phyloP scores from a whole-genome alignment of 441 rosid species.

The Bruguiera hainesii region DNA sequence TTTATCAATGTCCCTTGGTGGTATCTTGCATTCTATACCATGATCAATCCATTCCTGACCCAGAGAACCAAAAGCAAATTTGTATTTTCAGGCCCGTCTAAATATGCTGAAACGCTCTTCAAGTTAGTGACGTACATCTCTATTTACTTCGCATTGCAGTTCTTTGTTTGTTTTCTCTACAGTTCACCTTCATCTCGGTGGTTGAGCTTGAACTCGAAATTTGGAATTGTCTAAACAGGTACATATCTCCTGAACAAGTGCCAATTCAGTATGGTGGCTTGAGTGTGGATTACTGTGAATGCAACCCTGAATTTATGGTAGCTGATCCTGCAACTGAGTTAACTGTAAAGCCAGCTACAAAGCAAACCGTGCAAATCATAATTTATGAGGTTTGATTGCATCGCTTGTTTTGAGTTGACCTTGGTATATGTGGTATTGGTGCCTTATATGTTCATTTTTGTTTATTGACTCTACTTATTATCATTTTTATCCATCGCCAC shows the following conservation, averaged over 20 bases:
- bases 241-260: slow-evolving; percentile 73
- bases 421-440: not conserved
- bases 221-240: slow-evolving; percentile 35
- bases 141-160: slow-evolving; percentile 9
- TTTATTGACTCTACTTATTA: not conserved
- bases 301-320: slow-evolving; percentile 67
- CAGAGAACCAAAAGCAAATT: slow-evolving; percentile 96
- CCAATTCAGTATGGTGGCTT: slow-evolving; percentile 85
- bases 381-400: slow-evolving; percentile 56
- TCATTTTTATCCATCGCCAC: not conserved
- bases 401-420: not conserved
- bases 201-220: not conserved
- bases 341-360: slow-evolving; percentile 60
- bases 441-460: not conserved
- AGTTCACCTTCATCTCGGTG: not conserved
- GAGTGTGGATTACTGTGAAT: slow-evolving; percentile 69
- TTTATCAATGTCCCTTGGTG: slow-evolving; percentile 98
- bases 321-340: slow-evolving; percentile 66
- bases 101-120: slow-evolving; percentile 72
- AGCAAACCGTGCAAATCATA: slow-evolving; percentile 75
- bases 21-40: slow-evolving; percentile 77
- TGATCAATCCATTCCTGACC: slow-evolving; percentile 89
- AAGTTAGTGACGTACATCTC: slow-evolving; percentile 41
- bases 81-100: slow-evolving; percentile 67
- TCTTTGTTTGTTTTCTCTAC: not conserved